Evolutionary conservation across 495 filamentous ascomycete genomes (phyloP), one percentile per base, ranked within the genome.

Genomic region (Bombardia bombarda): DNA sequence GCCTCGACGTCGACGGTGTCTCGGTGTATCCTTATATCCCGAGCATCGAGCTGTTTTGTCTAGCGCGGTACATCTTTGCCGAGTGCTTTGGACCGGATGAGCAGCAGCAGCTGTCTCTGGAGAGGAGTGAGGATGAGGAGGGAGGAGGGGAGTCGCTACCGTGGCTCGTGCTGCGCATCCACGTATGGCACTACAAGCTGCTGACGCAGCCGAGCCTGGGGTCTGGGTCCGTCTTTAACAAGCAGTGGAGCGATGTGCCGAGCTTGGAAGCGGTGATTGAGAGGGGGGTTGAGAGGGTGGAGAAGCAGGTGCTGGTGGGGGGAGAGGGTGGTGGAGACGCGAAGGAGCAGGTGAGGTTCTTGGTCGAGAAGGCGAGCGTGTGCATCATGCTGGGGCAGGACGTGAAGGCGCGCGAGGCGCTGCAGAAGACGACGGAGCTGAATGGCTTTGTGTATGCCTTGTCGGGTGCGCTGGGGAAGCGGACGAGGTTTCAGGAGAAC

Each of bases 401-500:
- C 56, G 68, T 62, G 3, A 85, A 80, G 54, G 92, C 90, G 0
- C 73, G 76, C 42, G 69, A 74, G 8, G 83, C 87, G 57, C 64
- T 99, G 1, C 65, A 76, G 22, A 58, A 69, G 32, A 89, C 87
- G 1, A 79, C 80, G 2, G 55, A 57, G 21, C 55, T 71, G 16
- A 81, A 78, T 13, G 74, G 77, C 1, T 86, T 99, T 47, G 73
- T 81, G 26, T 98, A 92, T 63, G 84, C 81, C 0, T 58, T 99
- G 42, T 90, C 87, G 2, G 92, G 93, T 12, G 77, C 81, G 17
- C 50, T 96, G 50, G 92, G 89, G 32, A 97, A 95, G 66, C 70
- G 92, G 43, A 99, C 92, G 1, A 87, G 82, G 56, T 99, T 86
- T 56, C 92, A 99, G 62, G 75, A 92, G 46, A 85, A 82, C 17